These are phyloP conservation scores for Lentinula sp. DNA, from an alignment of 768 basidiomycete genomes.

Conservation along the genomic window DNA sequence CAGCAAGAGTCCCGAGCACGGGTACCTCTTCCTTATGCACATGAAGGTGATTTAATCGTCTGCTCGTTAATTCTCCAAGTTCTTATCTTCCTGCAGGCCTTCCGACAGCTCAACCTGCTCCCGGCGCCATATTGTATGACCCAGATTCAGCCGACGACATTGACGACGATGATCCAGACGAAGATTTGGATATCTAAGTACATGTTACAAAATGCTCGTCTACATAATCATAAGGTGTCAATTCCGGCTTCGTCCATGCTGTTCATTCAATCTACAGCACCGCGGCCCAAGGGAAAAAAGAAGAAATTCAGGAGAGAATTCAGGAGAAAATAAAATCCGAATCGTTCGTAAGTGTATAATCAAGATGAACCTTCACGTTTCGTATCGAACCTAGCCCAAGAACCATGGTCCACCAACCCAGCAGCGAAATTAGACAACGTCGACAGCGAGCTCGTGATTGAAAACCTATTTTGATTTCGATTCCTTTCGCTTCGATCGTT, in stretches of 20 bases:
- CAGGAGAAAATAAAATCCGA: background rate
- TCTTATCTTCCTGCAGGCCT: constrained; percentile 3
- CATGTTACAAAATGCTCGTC: background rate
- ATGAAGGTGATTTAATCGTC: constrained; percentile 58
- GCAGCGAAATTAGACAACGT: constrained; percentile 20
- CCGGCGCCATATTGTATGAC: constrained; percentile 72
- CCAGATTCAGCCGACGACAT: constrained; percentile 93
- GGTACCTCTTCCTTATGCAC: constrained; percentile 87
- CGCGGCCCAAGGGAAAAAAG: background rate
- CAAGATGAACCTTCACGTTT: background rate
- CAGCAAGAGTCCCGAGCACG: constrained; percentile 76
- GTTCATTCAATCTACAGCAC: background rate
- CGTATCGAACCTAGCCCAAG: constrained; percentile 8
- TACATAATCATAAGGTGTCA: background rate
- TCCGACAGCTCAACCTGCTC: constrained; percentile 1
- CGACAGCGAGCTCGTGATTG: constrained; percentile 18
- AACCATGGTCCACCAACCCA: constrained; percentile 12
- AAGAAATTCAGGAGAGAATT: background rate
- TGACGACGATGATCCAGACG: constrained; percentile 95
- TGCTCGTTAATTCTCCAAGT: background rate
- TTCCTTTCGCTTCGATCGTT: background rate
- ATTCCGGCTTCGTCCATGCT: background rate
- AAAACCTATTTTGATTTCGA: constrained; percentile 1
- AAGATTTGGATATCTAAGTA: constrained; percentile 79
- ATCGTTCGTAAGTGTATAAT: no score